Conservation (phyloP, 2,329 filamentous ascomycete genomes). For the Paecilomyces fulvus region DNA sequence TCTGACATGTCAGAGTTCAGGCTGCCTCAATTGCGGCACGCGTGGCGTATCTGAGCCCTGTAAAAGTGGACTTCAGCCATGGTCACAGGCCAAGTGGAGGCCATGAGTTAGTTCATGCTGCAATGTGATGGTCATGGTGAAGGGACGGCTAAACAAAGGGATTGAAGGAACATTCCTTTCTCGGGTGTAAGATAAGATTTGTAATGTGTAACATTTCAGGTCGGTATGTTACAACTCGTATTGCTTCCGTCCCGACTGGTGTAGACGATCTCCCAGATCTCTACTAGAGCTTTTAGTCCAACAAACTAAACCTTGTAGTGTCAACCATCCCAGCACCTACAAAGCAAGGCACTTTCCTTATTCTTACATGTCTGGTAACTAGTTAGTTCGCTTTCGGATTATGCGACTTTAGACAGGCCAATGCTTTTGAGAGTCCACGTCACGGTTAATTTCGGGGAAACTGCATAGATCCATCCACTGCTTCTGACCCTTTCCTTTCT, state of each 20-base stretch:
- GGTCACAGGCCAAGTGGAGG: background rate
- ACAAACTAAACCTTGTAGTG: background rate
- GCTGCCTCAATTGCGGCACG: background rate
- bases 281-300: background rate
- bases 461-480: background rate
- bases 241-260: background rate
- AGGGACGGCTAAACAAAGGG: background rate
- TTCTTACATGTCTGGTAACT: background rate
- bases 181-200: background rate
- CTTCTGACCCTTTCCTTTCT: background rate
- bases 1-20: background rate
- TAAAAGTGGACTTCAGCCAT: background rate
- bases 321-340: background rate
- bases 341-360: background rate
- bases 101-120: background rate
- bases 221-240: background rate
- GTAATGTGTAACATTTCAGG: background rate
- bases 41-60: background rate
- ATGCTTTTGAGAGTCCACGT: background rate
- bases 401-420: background rate
- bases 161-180: background rate
- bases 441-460: background rate
- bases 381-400: background rate
- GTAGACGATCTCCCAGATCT: background rate
- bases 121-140: background rate